These are phyloP conservation scores for Pythium pyrilobum DNA, from an alignment of 352 stramenopile species.

Conservation along the genomic window DNA sequence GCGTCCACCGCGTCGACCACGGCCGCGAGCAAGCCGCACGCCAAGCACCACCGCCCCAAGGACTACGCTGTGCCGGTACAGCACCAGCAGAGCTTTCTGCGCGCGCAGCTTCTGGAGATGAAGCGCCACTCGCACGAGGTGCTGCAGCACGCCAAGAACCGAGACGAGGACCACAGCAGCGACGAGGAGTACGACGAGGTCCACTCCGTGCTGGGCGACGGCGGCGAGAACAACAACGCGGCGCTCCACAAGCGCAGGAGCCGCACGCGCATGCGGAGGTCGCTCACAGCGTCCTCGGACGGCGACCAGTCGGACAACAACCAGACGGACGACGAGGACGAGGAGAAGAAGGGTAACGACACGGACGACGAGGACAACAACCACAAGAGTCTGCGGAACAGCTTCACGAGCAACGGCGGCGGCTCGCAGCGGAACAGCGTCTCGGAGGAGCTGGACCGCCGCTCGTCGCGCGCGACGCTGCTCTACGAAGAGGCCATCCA, in stretches of 20 bases:
- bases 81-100: conserved; percentile 62
- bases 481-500: conserved; percentile 22
- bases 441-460: conserved; percentile 19
- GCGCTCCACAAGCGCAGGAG: conserved; percentile 5
- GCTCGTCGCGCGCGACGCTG: conserved; percentile 14
- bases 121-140: conserved; percentile 65
- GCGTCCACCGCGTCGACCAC: conserved; percentile 26
- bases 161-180: conserved; percentile 21
- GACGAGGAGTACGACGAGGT: conserved; percentile 32
- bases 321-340: conserved; percentile 13
- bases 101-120: conserved; percentile 69
- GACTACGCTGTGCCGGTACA: conserved; percentile 27
- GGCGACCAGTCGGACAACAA: conserved; percentile 10
- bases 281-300: conserved; percentile 3
- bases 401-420: conserved; percentile 1
- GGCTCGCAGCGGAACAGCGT: conserved; percentile 13
- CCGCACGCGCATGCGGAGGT: conserved; percentile 4
- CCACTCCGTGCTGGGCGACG: conserved; percentile 25
- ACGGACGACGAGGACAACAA: conserved; percentile 15
- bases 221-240: conserved; percentile 11
- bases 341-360: conserved; percentile 10
- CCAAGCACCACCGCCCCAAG: neutral
- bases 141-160: conserved; percentile 27
- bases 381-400: conserved; percentile 4
- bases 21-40: conserved; percentile 15